Evolutionary conservation across 192 early-diverging fungal genomes (phyloP), one percentile per base, ranked within the genome.

Genomic region (Coemansia sp.): DNA sequence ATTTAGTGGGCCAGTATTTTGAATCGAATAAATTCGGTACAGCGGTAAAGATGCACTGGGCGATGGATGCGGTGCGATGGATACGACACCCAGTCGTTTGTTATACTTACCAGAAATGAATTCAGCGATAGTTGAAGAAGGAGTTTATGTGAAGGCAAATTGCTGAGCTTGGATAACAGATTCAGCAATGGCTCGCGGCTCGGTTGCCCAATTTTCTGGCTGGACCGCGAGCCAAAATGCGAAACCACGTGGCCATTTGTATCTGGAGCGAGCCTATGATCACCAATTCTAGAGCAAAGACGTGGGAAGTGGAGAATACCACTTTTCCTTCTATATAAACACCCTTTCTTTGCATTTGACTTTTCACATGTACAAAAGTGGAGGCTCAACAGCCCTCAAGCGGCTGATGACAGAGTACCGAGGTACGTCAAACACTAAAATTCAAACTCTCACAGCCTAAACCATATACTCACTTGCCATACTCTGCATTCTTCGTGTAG

Each of bases 401-500:
- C 86, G 94, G 59, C 82, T 97, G 51, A 94, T 94, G 92, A 94
- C 88, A 11, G 95, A 97, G 71, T 97, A 97, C 78, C 88, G 82
- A 83, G 92, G 91, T 90, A 62, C 35, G 59, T 61, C 18, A 19
- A 35, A 20, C 45, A 51, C 18, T 19, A 27, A 14, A 6, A 1
- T 43, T 50, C 61, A 56, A 55, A 49, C 16, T 4, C 10, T 35
- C 10, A 8, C 23, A 3, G 26, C 13, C 12, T 29, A 14, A 18
- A 29, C 3, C 19, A 3, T 66, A 23, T 43, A 12, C 43, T 12
- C 20, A 45, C 48, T 57, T 27, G 26, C 23, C 20, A n/a, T 48
- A 5, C 13, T 27, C 55, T 4, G 14, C 53, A 24, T 52, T 38
- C 69, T 59, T 27, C 26, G 26, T 65, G 54, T 81, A 87, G 95